Conservation (phyloP, 2,329 filamentous ascomycete species). For the Fusarium sp. region DNA sequence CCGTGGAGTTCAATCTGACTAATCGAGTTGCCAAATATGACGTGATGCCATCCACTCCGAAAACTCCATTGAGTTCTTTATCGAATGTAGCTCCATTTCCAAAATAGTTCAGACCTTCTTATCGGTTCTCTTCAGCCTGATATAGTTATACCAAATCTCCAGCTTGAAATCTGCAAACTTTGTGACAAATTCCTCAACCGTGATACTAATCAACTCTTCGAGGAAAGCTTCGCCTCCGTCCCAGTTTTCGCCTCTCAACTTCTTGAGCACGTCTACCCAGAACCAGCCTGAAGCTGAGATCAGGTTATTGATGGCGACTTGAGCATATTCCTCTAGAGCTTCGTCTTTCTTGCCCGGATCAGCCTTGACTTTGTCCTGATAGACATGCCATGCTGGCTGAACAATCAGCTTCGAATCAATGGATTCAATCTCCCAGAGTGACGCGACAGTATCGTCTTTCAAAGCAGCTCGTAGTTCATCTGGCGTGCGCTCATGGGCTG, state of each 20-base stretch:
- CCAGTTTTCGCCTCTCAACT: not conserved
- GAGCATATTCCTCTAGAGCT: not conserved
- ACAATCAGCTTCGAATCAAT: slow-evolving; percentile 2
- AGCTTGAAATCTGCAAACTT: not conserved
- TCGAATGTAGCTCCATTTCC: not conserved
- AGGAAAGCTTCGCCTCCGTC: slow-evolving; percentile 1
- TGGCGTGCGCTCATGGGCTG: not conserved
- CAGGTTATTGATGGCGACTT: not conserved
- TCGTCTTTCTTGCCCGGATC: accelerated
- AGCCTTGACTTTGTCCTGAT: not conserved
- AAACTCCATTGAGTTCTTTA: not conserved
- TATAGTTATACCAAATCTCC: slow-evolving; percentile 20
- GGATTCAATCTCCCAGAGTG: slow-evolving; percentile 7
- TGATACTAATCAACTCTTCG: not conserved
- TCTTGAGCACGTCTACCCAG: slow-evolving; percentile 10
- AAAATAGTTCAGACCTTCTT: not conserved
- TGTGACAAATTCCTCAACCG: not conserved
- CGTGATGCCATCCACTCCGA: slow-evolving; percentile 17
- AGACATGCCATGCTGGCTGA: not conserved
- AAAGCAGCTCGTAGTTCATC: not conserved
- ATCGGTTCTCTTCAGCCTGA: not conserved
- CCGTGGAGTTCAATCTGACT: slow-evolving; percentile 22
- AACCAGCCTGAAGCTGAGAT: slow-evolving; percentile 4
- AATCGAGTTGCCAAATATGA: slow-evolving; percentile 22
- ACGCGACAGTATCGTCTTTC: not conserved